A percentile compares a stretch with the other conserved stretches of the same genome.
Evolutionary conservation across 73 alveolate genomes (phyloP).

Genomic region (Tetrahymena elliotti): DNA sequence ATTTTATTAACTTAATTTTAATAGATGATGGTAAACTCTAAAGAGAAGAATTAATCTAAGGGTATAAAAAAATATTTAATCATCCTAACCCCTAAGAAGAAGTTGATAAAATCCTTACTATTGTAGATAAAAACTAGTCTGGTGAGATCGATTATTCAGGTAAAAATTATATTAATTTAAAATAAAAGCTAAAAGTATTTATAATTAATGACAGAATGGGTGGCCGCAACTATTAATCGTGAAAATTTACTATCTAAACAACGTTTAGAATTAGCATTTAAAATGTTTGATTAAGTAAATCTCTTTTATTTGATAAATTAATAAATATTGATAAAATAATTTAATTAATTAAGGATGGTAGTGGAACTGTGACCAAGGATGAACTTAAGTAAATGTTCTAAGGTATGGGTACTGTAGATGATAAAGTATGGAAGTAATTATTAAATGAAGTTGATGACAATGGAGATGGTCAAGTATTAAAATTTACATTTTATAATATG

Average conservation of each 20-base stretch:
- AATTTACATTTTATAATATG: not conserved
- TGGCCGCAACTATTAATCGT: slow-evolving; percentile 23
- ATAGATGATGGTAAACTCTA: not conserved
- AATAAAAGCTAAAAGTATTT: not conserved
- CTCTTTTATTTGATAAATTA: not conserved
- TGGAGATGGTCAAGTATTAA: slow-evolving; percentile 56
- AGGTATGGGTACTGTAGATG: slow-evolving; percentile 35
- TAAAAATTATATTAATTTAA: not conserved
- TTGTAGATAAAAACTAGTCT: slow-evolving; percentile 5
- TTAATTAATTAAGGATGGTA: slow-evolving; percentile 1
- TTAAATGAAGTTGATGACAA: slow-evolving; percentile 58
- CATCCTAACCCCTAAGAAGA: slow-evolving; percentile 5
- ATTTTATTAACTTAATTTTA: not conserved
- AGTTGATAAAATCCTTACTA: not conserved
- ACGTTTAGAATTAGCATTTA: slow-evolving; percentile 31
- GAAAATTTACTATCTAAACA: slow-evolving; percentile 3
- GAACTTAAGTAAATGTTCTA: slow-evolving; percentile 43
- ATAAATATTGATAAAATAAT: not conserved
- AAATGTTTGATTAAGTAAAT: slow-evolving; percentile 16
- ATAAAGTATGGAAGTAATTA: slow-evolving; percentile 61
- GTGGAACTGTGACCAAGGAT: slow-evolving; percentile 51
- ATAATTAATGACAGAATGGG: not conserved
- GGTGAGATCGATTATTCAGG: slow-evolving; percentile 26
- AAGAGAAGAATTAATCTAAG: not conserved
- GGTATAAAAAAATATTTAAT: slow-evolving; percentile 6